Percentiles rank a stretch among this genome's conserved stretches.
Conservation (phyloP, 2,329 filamentous ascomycete genomes). For the Phialophora chinensis region DNA sequence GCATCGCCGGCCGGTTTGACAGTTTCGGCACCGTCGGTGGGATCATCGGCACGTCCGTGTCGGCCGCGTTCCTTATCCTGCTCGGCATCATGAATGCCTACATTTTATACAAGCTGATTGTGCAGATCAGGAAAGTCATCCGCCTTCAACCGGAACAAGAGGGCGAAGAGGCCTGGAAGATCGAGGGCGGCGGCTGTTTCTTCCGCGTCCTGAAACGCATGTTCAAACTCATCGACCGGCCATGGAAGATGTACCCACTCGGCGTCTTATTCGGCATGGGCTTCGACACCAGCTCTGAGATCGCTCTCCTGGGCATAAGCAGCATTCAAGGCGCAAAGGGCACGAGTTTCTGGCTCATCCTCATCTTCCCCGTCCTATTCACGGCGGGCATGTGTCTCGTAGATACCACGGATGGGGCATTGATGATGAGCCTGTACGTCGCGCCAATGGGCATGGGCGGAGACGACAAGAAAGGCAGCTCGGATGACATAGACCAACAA, state of each 20-base stretch:
- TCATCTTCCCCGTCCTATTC: conserved; percentile 89
- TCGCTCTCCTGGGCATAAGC: conserved; percentile 87
- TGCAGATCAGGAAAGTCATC: conserved; percentile 69
- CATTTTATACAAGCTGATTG: conserved; percentile 79
- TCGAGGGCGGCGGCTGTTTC: conserved; percentile 79
- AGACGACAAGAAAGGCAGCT: conserved; percentile 29
- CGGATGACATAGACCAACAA: background rate
- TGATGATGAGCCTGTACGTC: conserved; percentile 95
- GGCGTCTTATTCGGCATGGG: conserved; percentile 89
- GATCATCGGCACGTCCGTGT: conserved; percentile 88
- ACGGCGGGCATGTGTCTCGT: conserved; percentile 97
- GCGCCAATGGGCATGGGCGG: conserved; percentile 47
- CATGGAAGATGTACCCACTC: conserved; percentile 95
- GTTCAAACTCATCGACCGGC: conserved; percentile 72
- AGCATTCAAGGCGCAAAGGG: conserved; percentile 84
- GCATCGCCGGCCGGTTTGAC: conserved; percentile 79
- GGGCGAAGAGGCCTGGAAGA: conserved; percentile 63
- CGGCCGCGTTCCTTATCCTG: conserved; percentile 79
- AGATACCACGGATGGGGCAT: conserved; percentile 87
- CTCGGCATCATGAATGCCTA: conserved; percentile 84
- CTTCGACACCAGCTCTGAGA: conserved; percentile 94
- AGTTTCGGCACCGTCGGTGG: conserved; percentile 80
- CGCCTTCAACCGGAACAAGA: conserved; percentile 52
- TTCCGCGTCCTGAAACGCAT: conserved; percentile 73
- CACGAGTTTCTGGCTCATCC: conserved; percentile 89